Evolutionary conservation across 192 early-diverging fungal species (phyloP).

Genomic region (Coemansia aciculifera): DNA sequence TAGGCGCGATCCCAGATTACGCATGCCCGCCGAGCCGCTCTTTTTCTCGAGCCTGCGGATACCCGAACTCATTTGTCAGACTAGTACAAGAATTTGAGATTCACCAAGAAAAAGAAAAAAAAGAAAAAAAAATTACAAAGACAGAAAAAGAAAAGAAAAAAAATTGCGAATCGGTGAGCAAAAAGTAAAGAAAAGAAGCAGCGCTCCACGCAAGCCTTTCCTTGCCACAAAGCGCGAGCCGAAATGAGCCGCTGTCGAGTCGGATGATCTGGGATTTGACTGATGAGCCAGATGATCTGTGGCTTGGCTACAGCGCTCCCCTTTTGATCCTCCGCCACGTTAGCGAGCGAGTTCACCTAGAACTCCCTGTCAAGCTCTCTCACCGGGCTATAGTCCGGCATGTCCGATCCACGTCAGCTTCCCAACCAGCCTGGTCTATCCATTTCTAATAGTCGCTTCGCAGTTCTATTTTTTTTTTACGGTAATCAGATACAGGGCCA

Average conservation of each 20-base stretch:
- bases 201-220: too few species aligned
- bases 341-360: neutral
- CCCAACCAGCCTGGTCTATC: neutral
- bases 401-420: neutral
- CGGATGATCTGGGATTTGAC: too few species aligned
- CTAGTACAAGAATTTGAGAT: neutral
- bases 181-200: neutral
- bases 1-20: conserved; percentile 14
- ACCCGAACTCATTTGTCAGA: conserved; percentile 32
- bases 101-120: neutral
- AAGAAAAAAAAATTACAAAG: neutral
- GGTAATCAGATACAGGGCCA: neutral
- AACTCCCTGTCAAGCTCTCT: neutral
- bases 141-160: neutral
- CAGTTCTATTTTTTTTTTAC: neutral
- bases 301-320: neutral
- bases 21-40: conserved; percentile 27
- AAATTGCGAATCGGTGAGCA: neutral
- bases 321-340: neutral
- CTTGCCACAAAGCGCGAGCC: too few species aligned
- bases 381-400: neutral
- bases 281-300: neutral
- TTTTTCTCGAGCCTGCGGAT: conserved; percentile 24
- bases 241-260: too few species aligned
- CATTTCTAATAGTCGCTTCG: neutral